These are phyloP conservation scores for Erucastrum elatum DNA, from an alignment of 345 rosid genomes.

Conservation along the genomic window DNA sequence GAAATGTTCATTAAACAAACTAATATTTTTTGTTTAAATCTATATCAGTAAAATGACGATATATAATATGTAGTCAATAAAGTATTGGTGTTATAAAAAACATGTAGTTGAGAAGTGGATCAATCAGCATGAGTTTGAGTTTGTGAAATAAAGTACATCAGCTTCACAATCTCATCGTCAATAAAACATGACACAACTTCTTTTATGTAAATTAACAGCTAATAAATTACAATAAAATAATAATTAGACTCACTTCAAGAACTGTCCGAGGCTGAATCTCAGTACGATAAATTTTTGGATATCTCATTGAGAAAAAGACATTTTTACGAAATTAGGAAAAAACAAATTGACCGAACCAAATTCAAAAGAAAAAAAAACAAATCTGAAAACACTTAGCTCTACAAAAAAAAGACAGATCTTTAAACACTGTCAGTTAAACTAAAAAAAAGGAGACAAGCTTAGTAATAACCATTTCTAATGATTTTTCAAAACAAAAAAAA, in stretches of 20 bases:
- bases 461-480: conserved; percentile 4
- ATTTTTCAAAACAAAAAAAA: not conserved
- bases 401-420: conserved; percentile 25
- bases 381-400: conserved; percentile 9
- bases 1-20: not conserved
- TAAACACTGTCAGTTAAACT: not conserved
- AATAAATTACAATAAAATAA: not conserved
- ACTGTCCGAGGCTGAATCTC: conserved; percentile 40
- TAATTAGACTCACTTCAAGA: conserved; percentile 17
- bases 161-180: conserved; percentile 24
- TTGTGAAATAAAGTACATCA: conserved; percentile 13
- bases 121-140: conserved; percentile 32
- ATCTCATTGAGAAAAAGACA: not conserved
- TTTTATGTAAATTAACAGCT: conserved; percentile 23
- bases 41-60: not conserved
- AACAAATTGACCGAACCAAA: not conserved
- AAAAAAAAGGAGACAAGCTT: not conserved
- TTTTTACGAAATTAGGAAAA: not conserved
- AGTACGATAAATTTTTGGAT: not conserved
- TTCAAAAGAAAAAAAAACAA: not conserved
- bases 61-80: not conserved
- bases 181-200: conserved; percentile 42
- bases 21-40: not conserved
- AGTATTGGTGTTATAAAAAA: no score
- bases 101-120: conserved; percentile 10